phyloP scores from a whole-genome alignment of 371 early-diverging fungal genomes.

The Choanephora cucurbitarum region DNA sequence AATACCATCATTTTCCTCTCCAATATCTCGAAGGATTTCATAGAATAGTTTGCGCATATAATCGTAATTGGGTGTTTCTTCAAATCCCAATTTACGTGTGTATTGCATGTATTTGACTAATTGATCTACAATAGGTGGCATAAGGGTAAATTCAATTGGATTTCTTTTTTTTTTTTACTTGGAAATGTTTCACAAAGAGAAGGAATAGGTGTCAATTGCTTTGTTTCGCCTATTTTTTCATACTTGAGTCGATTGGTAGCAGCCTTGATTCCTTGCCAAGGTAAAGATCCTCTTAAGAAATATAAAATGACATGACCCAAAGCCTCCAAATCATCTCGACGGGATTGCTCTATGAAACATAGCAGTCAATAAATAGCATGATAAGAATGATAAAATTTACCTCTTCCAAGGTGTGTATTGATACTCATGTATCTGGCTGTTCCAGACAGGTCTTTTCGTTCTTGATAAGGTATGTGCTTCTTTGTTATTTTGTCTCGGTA shows the following conservation, averaged over 20 bases:
- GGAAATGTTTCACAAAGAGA: slow-evolving; percentile 80
- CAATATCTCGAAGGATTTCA: slow-evolving; percentile 66
- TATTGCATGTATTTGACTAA: slow-evolving; percentile 87
- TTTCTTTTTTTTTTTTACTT: slow-evolving; percentile 22
- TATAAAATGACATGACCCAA: slow-evolving; percentile 94
- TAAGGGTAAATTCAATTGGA: no score
- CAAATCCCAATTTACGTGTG: slow-evolving; percentile 68
- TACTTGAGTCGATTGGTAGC: slow-evolving; percentile 90
- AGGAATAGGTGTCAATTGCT: slow-evolving; percentile 69
- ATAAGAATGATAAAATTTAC: no score
- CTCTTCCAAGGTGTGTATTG: slow-evolving; percentile 85
- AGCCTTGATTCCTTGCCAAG: slow-evolving; percentile 94
- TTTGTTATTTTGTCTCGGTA: slow-evolving; percentile 81
- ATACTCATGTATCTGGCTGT: slow-evolving; percentile 94
- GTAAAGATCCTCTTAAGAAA: slow-evolving; percentile 86
- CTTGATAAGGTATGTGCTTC: slow-evolving; percentile 80
- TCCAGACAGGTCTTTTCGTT: slow-evolving; percentile 83
- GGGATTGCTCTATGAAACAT: slow-evolving; percentile 92
- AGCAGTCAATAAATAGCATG: no score
- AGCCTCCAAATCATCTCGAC: slow-evolving; percentile 93
- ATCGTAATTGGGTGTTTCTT: slow-evolving; percentile 61
- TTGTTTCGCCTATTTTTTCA: slow-evolving; percentile 90
- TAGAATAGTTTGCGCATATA: slow-evolving; percentile 78
- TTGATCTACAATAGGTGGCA: no score
- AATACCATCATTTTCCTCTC: slow-evolving; percentile 81